These are phyloP conservation scores for Elsinoe necatrix DNA, from an alignment of 2,329 filamentous ascomycete genomes.

Conservation along the genomic window DNA sequence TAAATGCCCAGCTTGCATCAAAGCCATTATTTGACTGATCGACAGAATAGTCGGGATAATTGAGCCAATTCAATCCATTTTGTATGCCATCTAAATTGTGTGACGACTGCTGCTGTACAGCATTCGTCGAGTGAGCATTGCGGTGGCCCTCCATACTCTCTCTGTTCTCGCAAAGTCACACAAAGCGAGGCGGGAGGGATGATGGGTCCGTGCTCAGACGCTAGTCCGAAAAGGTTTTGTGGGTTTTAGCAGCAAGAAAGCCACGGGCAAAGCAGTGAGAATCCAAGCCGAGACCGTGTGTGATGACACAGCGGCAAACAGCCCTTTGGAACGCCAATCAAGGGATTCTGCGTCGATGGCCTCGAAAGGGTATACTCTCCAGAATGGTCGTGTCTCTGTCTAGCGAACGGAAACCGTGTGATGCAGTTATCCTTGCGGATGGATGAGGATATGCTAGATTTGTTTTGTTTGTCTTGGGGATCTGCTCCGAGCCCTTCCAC, in stretches of 20 bases:
- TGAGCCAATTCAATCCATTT: conserved; percentile 18
- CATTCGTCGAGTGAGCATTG: conserved; percentile 14
- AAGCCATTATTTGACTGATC: conserved; percentile 15
- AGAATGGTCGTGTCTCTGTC: background rate
- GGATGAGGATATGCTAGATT: background rate
- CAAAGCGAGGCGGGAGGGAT: background rate
- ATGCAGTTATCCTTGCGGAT: background rate
- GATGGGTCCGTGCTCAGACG: conserved; percentile 14
- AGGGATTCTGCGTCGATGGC: background rate
- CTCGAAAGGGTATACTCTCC: background rate
- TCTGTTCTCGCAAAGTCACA: conserved; percentile 5
- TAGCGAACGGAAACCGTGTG: background rate
- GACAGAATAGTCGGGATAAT: conserved; percentile 10
- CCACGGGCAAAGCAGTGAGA: background rate
- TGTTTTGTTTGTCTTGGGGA: background rate
- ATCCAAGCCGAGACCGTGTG: background rate
- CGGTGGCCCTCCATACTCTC: conserved; percentile 12
- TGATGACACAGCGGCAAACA: background rate
- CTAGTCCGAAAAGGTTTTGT: conserved; percentile 16
- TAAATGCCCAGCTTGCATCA: conserved; percentile 16
- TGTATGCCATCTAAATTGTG: conserved; percentile 24
- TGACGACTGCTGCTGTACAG: conserved; percentile 21
- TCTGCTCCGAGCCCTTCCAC: background rate
- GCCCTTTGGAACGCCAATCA: background rate
- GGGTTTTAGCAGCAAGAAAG: background rate